These are phyloP conservation scores for Chrysoporthe austroafricana DNA, from an alignment of 2,329 filamentous ascomycete genomes.

Conservation along the genomic window DNA sequence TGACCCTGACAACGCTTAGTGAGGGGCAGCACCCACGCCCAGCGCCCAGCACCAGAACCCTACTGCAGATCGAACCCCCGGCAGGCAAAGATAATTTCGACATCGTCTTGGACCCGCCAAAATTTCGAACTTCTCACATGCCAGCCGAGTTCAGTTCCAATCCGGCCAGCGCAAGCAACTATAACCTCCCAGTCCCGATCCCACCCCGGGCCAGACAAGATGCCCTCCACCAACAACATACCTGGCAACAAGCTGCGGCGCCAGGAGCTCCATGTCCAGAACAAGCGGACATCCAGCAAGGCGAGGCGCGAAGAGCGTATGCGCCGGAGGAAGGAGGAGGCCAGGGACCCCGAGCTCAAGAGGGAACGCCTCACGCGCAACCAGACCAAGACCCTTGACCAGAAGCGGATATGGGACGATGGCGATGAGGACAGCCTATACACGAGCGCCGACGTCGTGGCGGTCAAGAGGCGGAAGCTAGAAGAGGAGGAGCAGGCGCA, in stretches of 20 bases:
- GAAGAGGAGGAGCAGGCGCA: slow-evolving; percentile 51
- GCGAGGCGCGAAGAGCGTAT: slow-evolving; percentile 77
- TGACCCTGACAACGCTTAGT: neutral
- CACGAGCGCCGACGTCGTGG: slow-evolving; percentile 60
- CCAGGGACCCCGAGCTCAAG: slow-evolving; percentile 76
- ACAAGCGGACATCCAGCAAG: slow-evolving; percentile 77
- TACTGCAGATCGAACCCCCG: neutral
- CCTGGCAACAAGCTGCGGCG: slow-evolving; percentile 79
- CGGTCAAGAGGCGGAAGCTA: slow-evolving; percentile 60
- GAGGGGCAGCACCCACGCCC: slow-evolving; percentile 13
- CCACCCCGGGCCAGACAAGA: slow-evolving; percentile 4
- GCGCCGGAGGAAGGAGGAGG: slow-evolving; percentile 81
- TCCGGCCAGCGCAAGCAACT: too few relatives aligned
- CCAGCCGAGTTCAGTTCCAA: neutral
- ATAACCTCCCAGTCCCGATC: too few relatives aligned
- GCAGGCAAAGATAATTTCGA: slow-evolving; percentile 12
- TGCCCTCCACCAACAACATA: slow-evolving; percentile 24
- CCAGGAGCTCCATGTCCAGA: slow-evolving; percentile 75
- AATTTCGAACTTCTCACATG: slow-evolving; percentile 10
- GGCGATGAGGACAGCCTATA: slow-evolving; percentile 63
- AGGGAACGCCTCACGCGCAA: slow-evolving; percentile 76
- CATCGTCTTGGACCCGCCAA: slow-evolving; percentile 6
- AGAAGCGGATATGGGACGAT: slow-evolving; percentile 89
- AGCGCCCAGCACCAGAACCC: neutral
- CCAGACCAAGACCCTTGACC: slow-evolving; percentile 79